Evolutionary conservation across 2,329 filamentous ascomycete genomes (phyloP), one percentile per base, ranked within the genome.

Genomic region (Colletotrichum truncatum): DNA sequence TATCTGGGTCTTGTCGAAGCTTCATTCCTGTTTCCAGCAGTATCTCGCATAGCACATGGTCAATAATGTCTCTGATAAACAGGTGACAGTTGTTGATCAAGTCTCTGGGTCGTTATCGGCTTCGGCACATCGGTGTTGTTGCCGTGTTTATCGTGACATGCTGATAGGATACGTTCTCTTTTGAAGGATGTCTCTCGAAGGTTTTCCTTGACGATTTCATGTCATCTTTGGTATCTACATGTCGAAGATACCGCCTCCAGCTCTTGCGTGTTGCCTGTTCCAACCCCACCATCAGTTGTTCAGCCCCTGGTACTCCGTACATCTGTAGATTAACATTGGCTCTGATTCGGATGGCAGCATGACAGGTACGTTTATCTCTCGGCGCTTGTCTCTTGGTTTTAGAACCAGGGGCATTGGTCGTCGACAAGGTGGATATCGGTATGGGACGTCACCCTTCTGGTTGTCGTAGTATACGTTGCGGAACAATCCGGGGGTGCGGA

Each of bases 61-160:
- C n/a, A 16, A 23, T 30, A 11, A n/a, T 9, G 12, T 10, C 14
- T 46, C 18, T 41, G 41, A 23, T 34, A 21, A 52, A 9, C 7
- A 36, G 18, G 10, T 52, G 48, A 25, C 9, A 7, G 30, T 8
- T 8, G n/a, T 36, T 8, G 30, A 52, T 14, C 30, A 14, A 12
- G 48, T 2, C 36, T 30, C n/a, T 14, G 30, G 18, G n/a, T 10
- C 11, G 18, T 23, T 9, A 30, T n/a, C 11, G 21, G 23, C 16
- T 16, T 56, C 28, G 54, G 54, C 23, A 25, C 39, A 26, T 57
- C 41, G 54, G 54, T 23, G 6, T 57, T n/a, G 54, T 36, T 28
- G 21, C 54, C 39, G 41, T 57, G 41, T 39, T 25, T 12, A 12
- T 6, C 11, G 11, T 45, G 8, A 28, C 8, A 30, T 6, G 18